Percentiles rank a stretch among this genome's conserved stretches.
These are phyloP conservation scores for Kickxella alabastrina DNA, from an alignment of 192 early-diverging fungal species.

Conservation along the genomic window DNA sequence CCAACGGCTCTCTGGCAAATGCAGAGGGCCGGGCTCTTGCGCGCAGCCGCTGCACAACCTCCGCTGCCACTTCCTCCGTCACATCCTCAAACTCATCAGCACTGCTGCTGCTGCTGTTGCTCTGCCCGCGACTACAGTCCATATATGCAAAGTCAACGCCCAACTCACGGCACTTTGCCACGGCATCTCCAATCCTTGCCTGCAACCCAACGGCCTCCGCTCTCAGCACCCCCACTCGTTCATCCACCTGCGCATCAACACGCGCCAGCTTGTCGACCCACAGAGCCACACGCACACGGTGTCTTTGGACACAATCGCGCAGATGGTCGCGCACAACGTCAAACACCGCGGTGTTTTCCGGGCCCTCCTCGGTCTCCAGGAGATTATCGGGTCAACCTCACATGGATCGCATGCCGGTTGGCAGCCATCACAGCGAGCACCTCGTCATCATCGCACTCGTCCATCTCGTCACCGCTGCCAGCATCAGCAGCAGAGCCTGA, in stretches of 20 bases:
- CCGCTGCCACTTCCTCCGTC: background rate
- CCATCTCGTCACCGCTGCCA: conserved; percentile 1
- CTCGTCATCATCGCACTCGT: conserved; percentile 22
- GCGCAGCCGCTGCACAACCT: background rate
- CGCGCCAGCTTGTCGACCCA: conserved; percentile 51
- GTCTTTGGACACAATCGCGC: conserved; percentile 46
- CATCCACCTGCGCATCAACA: conserved; percentile 24
- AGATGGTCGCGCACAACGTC: conserved; percentile 56
- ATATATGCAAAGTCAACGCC: too few relatives aligned
- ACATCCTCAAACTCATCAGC: conserved; percentile 49
- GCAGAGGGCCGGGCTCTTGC: background rate
- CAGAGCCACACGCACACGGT: conserved; percentile 43
- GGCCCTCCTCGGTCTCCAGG: conserved; percentile 53
- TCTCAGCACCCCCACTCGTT: background rate
- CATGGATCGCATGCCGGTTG: conserved; percentile 57
- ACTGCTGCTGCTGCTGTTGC: background rate
- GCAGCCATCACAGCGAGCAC: conserved; percentile 58
- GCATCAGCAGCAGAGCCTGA: too few relatives aligned
- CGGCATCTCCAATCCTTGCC: background rate
- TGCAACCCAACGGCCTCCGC: background rate
- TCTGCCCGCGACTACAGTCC: too few relatives aligned
- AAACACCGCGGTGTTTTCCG: conserved; percentile 47
- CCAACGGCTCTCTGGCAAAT: background rate
- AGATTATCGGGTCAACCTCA: conserved; percentile 52
- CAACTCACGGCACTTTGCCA: conserved; percentile 32